Conservation (phyloP, 1,284 basidiomycete genomes). For the Cutaneotrichosporon sp. region DNA sequence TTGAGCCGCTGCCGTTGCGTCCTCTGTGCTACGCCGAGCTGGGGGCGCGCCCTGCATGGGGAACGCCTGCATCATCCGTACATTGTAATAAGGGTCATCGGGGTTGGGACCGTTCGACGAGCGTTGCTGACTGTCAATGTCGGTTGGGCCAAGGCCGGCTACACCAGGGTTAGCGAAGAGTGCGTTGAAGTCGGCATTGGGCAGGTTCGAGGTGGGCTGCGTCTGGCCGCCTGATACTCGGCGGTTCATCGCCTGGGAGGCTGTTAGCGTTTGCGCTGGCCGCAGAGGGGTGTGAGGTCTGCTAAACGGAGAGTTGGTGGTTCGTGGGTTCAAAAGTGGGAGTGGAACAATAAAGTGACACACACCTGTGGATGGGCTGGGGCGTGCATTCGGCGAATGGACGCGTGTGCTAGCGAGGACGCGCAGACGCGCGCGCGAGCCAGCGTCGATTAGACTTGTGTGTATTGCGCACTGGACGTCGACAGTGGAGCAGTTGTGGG, state of each 20-base stretch:
- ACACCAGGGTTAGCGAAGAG: too few relatives aligned
- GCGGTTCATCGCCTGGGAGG: not conserved
- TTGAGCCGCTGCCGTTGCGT: not conserved
- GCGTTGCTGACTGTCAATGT: too few relatives aligned
- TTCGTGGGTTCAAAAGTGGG: not conserved
- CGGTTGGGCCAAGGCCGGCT: too few relatives aligned
- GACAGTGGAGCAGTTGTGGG: too few relatives aligned
- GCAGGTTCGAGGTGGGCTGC: too few relatives aligned
- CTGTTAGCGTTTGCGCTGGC: too few relatives aligned
- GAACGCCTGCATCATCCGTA: constrained; percentile 9
- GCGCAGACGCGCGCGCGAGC: too few relatives aligned
- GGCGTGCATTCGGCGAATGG: too few relatives aligned
- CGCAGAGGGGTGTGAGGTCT: not conserved
- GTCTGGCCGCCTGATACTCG: constrained; percentile 5
- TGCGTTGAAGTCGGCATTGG: too few relatives aligned
- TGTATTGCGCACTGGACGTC: too few relatives aligned
- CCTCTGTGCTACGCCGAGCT: not conserved
- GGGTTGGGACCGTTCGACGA: constrained; percentile 15
- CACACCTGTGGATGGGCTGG: not conserved
- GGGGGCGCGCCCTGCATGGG: constrained; percentile 11
- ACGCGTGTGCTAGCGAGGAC: too few relatives aligned
- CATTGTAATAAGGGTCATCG: constrained; percentile 14
- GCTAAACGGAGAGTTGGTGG: not conserved
- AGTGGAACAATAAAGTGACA: not conserved
- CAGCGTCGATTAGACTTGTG: too few relatives aligned